Conservation (phyloP, 495 filamentous ascomycete genomes). For the Daldinia concentrica region DNA sequence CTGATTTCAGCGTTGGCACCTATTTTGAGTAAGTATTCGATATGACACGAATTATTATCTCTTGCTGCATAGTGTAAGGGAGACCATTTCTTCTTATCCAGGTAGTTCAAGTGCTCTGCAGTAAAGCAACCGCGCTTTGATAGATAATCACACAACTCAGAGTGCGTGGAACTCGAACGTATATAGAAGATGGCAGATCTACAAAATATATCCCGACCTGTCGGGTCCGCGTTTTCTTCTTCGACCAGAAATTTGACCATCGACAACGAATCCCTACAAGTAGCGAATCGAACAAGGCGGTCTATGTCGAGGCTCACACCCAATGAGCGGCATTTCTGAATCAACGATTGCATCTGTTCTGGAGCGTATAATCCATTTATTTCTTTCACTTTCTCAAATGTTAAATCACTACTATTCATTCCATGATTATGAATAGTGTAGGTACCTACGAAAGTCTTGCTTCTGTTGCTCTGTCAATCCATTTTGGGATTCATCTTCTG, state of each 20-base stretch:
- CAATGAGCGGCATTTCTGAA: too few relatives aligned
- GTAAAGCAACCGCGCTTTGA: not conserved
- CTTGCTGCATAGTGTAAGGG: too few relatives aligned
- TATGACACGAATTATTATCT: too few relatives aligned
- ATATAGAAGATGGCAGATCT: not conserved
- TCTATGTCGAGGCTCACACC: too few relatives aligned
- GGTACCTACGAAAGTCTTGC: not conserved
- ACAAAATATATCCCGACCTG: not conserved
- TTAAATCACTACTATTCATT: too few relatives aligned
- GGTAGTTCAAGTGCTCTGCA: not conserved
- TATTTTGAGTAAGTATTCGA: too few relatives aligned
- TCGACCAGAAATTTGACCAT: not conserved
- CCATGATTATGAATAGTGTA: not conserved
- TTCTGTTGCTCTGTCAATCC: not conserved
- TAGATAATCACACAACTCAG: not conserved
- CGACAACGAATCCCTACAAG: fast-evolving
- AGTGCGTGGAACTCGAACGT: too few relatives aligned
- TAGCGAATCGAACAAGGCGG: too few relatives aligned
- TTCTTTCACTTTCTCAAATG: too few relatives aligned
- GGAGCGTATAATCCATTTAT: too few relatives aligned
- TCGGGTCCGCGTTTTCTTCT: not conserved
- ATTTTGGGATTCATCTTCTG: not conserved
- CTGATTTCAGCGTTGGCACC: too few relatives aligned
- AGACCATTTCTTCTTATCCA: not conserved
- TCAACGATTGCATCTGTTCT: too few relatives aligned